A percentile compares a stretch with the other conserved stretches of the same genome.
phyloP scores from a whole-genome alignment of 192 early-diverging fungal genomes.

The Chytriomyces confervae region DNA sequence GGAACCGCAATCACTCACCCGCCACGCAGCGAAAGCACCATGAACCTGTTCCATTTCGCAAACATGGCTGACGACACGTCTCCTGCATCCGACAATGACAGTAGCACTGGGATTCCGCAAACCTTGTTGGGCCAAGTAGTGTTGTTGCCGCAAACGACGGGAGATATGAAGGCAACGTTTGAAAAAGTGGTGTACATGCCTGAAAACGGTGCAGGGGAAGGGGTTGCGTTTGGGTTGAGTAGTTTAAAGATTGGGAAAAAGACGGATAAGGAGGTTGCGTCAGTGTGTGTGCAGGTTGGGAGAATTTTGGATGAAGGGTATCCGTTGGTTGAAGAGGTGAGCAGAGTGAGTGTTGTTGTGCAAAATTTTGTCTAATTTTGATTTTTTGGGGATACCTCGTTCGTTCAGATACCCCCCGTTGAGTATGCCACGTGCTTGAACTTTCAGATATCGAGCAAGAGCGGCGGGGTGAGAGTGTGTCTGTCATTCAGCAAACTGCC shows the following conservation, averaged over 20 bases:
- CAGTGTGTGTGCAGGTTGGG: constrained; percentile 40
- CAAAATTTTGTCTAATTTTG: neutral
- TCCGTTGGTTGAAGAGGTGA: constrained; percentile 35
- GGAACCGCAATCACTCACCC: neutral
- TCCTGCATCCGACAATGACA: neutral
- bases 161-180: constrained; percentile 26
- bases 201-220: neutral
- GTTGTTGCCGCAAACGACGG: neutral
- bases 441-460: constrained; percentile 39
- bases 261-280: constrained; percentile 50
- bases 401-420: constrained; percentile 32
- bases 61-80: neutral
- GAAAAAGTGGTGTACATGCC: constrained; percentile 20
- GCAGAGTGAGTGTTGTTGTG: neutral
- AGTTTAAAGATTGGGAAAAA: constrained; percentile 16
- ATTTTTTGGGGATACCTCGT: neutral
- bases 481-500: constrained; percentile 5
- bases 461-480: constrained; percentile 35
- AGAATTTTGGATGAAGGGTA: constrained; percentile 47
- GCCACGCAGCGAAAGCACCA: neutral
- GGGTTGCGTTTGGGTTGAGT: constrained; percentile 15
- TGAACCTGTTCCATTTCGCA: constrained; percentile 20
- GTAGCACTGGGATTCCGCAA: neutral
- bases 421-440: constrained; percentile 47
- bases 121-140: constrained; percentile 27